Base-by-base conservation (phyloP, 371 early-diverging fungal genomes). In the Apophysomyces ossiformis region DNA sequence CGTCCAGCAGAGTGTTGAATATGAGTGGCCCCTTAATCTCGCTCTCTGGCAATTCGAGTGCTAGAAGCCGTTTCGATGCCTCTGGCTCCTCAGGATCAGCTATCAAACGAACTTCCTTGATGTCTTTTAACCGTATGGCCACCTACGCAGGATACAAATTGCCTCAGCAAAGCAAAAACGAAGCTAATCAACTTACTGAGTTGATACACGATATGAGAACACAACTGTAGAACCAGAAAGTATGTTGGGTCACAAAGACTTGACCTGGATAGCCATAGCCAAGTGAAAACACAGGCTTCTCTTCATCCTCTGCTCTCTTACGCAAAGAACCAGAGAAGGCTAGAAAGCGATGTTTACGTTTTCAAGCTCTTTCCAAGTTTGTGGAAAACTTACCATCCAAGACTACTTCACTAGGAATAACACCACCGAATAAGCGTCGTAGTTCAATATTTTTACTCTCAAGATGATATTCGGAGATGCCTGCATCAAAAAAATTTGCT, bases 191-290 rank as follows among this genome's bases (percentile, higher is more conserved):
- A 44, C 65, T 68, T 45, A 77, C 78, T n/a, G 79, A 77, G 57
- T 79, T 73, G 12, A 82, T 76, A 32, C 82, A 79, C 15, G 73
- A 74, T 74, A 82, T 73, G 60, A 77, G 32, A 2, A 78, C 65
- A 67, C 80, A 82, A 43, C 80, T 78, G 41, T 82, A 79, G 38
- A 79, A 79, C 83, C 83, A 82, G 62, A 82, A 78, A 0, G 78
- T 75, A 9, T 76, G 73, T 59, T 82, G 83, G 5, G 83, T 82
- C 18, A 82, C 65, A 58, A 74, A 82, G 16, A 69, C 80, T 58
- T 75, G 69, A 1, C 83, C 83, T 2, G 80, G 79, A 61, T 82
- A 82, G 4, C 73, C 57, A 45, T 75, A 77, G 5, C 78, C 83
- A 47, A 70, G 74, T 6, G 65, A 64, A 0, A 79, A 79, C 7